These are phyloP conservation scores for Phytophthora citricola DNA, from an alignment of 352 stramenopile species.

Conservation along the genomic window DNA sequence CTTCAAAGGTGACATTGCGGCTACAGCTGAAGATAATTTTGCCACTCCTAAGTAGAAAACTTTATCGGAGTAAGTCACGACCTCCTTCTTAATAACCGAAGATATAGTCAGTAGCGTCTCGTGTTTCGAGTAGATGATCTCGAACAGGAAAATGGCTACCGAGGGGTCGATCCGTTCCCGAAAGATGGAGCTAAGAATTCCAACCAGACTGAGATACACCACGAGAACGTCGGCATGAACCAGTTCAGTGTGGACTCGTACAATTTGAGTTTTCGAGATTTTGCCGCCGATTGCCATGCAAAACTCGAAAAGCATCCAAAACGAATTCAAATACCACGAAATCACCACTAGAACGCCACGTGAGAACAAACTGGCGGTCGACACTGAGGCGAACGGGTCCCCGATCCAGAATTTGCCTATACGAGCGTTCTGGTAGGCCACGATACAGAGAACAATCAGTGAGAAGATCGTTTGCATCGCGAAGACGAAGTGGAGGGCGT, in stretches of 20 bases:
- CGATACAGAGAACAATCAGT: slow-evolving; percentile 33
- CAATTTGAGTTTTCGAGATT: slow-evolving; percentile 26
- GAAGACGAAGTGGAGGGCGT: slow-evolving; percentile 43
- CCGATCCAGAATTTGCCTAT: slow-evolving; percentile 50
- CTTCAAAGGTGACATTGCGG: slow-evolving; percentile 24
- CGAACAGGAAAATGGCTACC: slow-evolving; percentile 34
- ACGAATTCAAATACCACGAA: slow-evolving; percentile 43
- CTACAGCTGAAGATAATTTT: slow-evolving; percentile 8
- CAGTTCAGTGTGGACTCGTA: slow-evolving; percentile 34
- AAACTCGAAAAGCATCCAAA: slow-evolving; percentile 49
- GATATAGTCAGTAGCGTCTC: background rate
- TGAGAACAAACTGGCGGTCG: slow-evolving; percentile 24
- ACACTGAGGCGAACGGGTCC: slow-evolving; percentile 51
- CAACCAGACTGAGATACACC: slow-evolving; percentile 32
- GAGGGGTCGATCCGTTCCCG: slow-evolving; percentile 37
- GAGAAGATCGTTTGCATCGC: slow-evolving; percentile 38
- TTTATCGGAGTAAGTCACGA: slow-evolving; percentile 25
- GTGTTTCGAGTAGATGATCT: slow-evolving; percentile 27
- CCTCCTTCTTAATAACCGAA: slow-evolving; percentile 13
- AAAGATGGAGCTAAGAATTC: slow-evolving; percentile 25
- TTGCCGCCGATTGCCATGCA: slow-evolving; percentile 22
- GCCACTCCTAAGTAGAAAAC: slow-evolving; percentile 28
- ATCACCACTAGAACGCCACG: slow-evolving; percentile 32
- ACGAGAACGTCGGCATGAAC: slow-evolving; percentile 45
- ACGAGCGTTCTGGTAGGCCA: slow-evolving; percentile 34